phyloP scores from a whole-genome alignment of 2,329 filamentous ascomycete species.

The Neodidymelliopsis sp. region DNA sequence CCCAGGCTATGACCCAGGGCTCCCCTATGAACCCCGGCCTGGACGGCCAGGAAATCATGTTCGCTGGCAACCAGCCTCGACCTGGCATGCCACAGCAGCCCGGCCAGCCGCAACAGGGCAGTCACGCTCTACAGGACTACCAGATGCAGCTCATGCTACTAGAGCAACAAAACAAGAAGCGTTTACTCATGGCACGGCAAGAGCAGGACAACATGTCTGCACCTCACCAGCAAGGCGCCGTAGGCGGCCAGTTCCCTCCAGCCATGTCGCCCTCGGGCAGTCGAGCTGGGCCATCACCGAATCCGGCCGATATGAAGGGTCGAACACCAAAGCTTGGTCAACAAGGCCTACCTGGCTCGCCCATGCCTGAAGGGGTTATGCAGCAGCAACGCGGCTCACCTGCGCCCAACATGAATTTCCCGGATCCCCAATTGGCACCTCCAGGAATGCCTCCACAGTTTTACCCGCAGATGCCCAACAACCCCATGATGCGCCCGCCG shows the following conservation, averaged over 20 bases:
- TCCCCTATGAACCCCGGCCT: conserved; percentile 78
- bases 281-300: conserved; percentile 76
- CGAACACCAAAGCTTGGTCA: conserved; percentile 76
- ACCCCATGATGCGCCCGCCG: conserved; percentile 63
- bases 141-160: conserved; percentile 90
- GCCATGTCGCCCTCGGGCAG: conserved; percentile 74
- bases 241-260: conserved; percentile 64
- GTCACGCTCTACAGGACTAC: conserved; percentile 84
- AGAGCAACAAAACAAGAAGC: conserved; percentile 87
- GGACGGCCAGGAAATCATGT: conserved; percentile 45
- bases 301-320: conserved; percentile 80
- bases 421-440: conserved; percentile 58
- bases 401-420: conserved; percentile 61
- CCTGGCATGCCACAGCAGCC: conserved; percentile 63
- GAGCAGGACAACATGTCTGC: conserved; percentile 74
- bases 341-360: conserved; percentile 70
- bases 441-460: conserved; percentile 53
- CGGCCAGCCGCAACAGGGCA: conserved; percentile 64
- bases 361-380: conserved; percentile 74
- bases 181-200: conserved; percentile 81
- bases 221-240: conserved; percentile 57
- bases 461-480: conserved; percentile 44
- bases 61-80: conserved; percentile 44
- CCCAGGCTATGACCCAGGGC: conserved; percentile 79
- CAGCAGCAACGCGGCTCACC: conserved; percentile 68